A percentile compares a stretch with the other conserved stretches of the same genome.
Evolutionary conservation across 2,329 filamentous ascomycete species (phyloP).

Genomic region (Xylariales sp.): DNA sequence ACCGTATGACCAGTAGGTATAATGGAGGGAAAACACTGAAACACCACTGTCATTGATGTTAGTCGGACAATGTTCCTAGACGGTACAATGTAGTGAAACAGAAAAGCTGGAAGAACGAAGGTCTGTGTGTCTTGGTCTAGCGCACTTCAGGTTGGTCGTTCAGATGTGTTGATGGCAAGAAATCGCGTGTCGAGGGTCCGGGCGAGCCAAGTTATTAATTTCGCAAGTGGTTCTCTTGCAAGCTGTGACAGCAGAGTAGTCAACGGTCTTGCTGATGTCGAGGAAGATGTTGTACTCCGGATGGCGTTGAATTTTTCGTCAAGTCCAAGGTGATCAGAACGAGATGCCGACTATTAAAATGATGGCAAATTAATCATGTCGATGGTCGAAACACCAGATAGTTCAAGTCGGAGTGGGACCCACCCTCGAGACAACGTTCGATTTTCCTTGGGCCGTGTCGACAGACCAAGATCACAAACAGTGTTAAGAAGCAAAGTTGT

Average conservation of each 20-base stretch:
- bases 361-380: conserved; percentile 2
- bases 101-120: neutral
- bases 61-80: conserved; percentile 7
- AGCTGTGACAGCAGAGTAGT: no score
- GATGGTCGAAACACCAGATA: neutral
- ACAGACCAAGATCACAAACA: no score
- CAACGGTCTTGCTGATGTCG: neutral
- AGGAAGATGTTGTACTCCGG: no score
- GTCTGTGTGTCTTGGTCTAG: conserved; percentile 5
- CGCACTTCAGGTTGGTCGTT: neutral
- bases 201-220: neutral
- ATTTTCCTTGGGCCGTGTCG: no score
- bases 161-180: neutral
- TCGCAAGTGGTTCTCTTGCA: no score
- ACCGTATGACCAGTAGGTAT: conserved; percentile 8
- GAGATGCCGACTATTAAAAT: conserved; percentile 5
- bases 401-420: neutral
- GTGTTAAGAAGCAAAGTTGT: neutral
- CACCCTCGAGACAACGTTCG: no score
- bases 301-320: neutral
- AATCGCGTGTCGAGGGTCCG: neutral
- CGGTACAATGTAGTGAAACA: neutral
- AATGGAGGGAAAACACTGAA: conserved; percentile 8
- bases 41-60: conserved; percentile 9
- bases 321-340: neutral